Evolutionary conservation across 2,329 filamentous ascomycete genomes (phyloP), one percentile per base, ranked within the genome.

Genomic region (Calonectria leucothoes): DNA sequence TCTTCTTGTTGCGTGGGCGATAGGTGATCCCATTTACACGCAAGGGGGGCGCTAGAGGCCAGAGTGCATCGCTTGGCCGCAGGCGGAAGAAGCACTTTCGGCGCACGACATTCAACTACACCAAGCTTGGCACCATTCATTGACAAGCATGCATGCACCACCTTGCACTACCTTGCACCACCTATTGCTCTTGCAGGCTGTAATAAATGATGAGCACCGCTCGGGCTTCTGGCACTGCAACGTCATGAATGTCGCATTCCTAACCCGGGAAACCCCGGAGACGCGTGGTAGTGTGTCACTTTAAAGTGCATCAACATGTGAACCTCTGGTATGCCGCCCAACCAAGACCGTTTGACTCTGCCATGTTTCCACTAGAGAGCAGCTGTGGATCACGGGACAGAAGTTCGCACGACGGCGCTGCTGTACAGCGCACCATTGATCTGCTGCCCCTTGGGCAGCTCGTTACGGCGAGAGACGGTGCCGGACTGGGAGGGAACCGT

Each of bases 11-110:
- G 64, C 29, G 74, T 71, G 67, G 55, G 48, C 37, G 49, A 64
- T 45, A 35, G 35, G 15, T 39, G 33, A 76, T 51, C 39, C 33
- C 17, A 45, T 49, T 51, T 61, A 57, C 35, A 51, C 61, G 68
- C 67, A 51, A 73, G 71, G 76, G 71, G 72, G 68, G 63, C 66
- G 69, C 57, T 48, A 79, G 66, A 66, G 76, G 72, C 74, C 49
- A 70, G 69, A 66, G 42, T 73, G 74, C 74, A 76, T 68, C 57
- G 49, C 49, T 70, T 66, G 51, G 65, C 68, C 48, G 74, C 42
- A 69, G 66, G 65, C 71, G 59, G 75, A 68, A 59, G 72, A 73
- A 71, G 74, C 71, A 71, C 59, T 73, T 75, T 48, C 48, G 35
- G 67, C 70, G 73, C 77, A 78, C 66, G 64, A 72, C 64, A 74